A percentile compares a stretch with the other conserved stretches of the same genome.
These are phyloP conservation scores for Rhizopus stolonifer DNA, from an alignment of 371 early-diverging fungal genomes.

Conservation along the genomic window DNA sequence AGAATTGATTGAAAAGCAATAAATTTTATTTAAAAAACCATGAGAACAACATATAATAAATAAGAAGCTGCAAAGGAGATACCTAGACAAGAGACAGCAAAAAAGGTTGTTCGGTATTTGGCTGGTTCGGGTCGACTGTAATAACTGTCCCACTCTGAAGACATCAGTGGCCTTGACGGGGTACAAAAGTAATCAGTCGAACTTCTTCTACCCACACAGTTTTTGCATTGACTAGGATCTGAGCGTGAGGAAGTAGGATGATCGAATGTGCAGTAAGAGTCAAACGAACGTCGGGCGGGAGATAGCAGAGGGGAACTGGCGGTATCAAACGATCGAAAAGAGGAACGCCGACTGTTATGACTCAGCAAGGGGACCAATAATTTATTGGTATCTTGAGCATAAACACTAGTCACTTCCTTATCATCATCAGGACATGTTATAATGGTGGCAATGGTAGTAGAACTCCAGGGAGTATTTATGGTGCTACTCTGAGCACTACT, in stretches of 20 bases:
- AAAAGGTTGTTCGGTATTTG: conserved; percentile 1
- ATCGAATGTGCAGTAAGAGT: conserved; percentile 25
- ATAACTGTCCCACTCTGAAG: no score
- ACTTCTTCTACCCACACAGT: conserved; percentile 1
- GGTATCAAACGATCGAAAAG: neutral
- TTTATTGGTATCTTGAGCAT: neutral
- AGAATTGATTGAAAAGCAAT: conserved; percentile 23
- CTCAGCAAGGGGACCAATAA: neutral
- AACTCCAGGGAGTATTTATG: conserved; percentile 2
- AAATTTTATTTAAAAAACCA: neutral
- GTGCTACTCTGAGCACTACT: conserved; percentile 1
- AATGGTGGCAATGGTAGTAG: conserved; percentile 16
- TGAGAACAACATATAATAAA: conserved; percentile 10
- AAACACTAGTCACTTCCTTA: neutral
- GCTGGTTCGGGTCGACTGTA: neutral
- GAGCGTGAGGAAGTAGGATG: conserved; percentile 27
- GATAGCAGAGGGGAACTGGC: neutral
- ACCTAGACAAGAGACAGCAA: conserved; percentile 4
- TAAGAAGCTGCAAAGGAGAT: conserved; percentile 10
- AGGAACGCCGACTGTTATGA: neutral
- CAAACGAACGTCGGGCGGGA: conserved; percentile 14
- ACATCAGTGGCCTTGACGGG: neutral
- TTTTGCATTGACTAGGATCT: conserved; percentile 21
- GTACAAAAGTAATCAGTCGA: neutral
- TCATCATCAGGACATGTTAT: conserved; percentile 17